Evolutionary conservation across 306 rosid species (phyloP), one percentile per base, ranked within the genome.

Genomic region (Cucurbita argyrosperma): DNA sequence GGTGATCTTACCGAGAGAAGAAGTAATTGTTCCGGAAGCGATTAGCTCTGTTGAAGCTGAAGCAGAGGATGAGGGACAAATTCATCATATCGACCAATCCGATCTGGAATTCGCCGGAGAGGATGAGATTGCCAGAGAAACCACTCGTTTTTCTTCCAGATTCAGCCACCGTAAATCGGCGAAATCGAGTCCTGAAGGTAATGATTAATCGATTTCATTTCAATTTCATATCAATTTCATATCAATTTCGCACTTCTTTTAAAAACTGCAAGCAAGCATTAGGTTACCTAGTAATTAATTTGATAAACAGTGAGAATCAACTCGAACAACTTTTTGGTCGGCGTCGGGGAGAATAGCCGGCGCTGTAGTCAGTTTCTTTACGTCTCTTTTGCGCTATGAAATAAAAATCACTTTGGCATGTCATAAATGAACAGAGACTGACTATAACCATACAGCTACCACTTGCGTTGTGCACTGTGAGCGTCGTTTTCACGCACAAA

Each of bases 161-260:
- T 82, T 87, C 65, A 59, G 60, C 72, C 81, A 81, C 74, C 88
- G 96, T 84, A 90, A 81, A 82, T 86, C 77, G 35, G 76, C 75
- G 1, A 88, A 81, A 82, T 14, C 80, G 59, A 82, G 54, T 61
- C 84, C 78, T 0, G 90, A 88, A 75, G 96, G 96, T 92, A 88
- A 46, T 37, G 10, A 57, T 40, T 40, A 39, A 64, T 16, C 8
- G 1, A 16, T 64, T 64, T 40, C 4, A n/a, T 64, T 42, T 64
- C 3, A 10, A 64, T 64, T 64, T 64, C 37, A n/a, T 64, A n/a
- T n/a, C n/a, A n/a, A n/a, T n/a, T n/a, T n/a, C 37, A n/a, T 64
- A 64, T 64, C 3, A 10, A 64, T 64, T 64, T 64, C 37, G 7
- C 51, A 18, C 52, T 64, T 40, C 52, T 40, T 64, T 42, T 4